Percentiles rank a stretch among this genome's conserved stretches.
Conservation (phyloP, 352 stramenopile genomes). For the Elongisporangium undulatum region DNA sequence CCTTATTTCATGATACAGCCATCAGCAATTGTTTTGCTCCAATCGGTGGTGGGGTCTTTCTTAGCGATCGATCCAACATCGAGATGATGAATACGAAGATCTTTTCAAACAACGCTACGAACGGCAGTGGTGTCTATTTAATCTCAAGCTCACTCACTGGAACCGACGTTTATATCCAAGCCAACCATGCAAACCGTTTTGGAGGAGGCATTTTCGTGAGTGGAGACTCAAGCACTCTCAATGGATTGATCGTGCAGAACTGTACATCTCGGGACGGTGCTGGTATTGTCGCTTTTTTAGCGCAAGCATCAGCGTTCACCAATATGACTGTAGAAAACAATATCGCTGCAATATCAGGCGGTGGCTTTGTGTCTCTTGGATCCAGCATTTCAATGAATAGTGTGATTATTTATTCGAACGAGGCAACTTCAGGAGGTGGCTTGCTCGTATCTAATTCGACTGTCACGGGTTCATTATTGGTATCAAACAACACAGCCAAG, state of each 20-base stretch:
- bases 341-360: slow-evolving; percentile 14
- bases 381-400: slow-evolving; percentile 7
- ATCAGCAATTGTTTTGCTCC: slow-evolving; percentile 13
- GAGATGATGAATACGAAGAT: slow-evolving; percentile 8
- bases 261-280: slow-evolving; percentile 21
- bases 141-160: slow-evolving; percentile 14
- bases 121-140: slow-evolving; percentile 26
- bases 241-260: slow-evolving; percentile 15
- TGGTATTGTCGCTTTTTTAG: slow-evolving; percentile 11
- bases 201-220: slow-evolving; percentile 27
- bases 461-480: slow-evolving; percentile 13
- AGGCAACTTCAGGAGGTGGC: slow-evolving; percentile 19
- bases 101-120: slow-evolving; percentile 7
- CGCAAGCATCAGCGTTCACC: neutral
- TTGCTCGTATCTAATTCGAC: slow-evolving; percentile 16
- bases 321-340: slow-evolving; percentile 14
- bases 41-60: slow-evolving; percentile 23
- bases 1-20: slow-evolving; percentile 1
- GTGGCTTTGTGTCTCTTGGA: slow-evolving; percentile 12
- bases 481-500: slow-evolving; percentile 17
- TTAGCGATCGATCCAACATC: slow-evolving; percentile 11
- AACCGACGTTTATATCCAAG: slow-evolving; percentile 1
- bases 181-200: slow-evolving; percentile 8
- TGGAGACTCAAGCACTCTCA: slow-evolving; percentile 17
- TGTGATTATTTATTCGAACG: slow-evolving; percentile 15